Conservation (phyloP, 106 monocot genomes). For the Xerophyta viscosa region DNA sequence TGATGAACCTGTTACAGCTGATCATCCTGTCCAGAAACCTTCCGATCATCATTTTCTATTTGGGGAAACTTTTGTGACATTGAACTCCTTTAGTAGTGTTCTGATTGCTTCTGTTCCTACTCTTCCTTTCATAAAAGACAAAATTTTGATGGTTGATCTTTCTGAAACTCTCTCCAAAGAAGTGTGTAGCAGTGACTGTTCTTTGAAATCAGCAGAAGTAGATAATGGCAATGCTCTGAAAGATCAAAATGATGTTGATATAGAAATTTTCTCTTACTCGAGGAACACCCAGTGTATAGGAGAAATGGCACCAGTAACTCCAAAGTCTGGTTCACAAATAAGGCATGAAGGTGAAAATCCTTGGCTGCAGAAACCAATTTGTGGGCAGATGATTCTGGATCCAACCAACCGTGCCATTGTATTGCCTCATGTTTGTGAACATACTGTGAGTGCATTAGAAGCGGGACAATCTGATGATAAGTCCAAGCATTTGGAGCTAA, state of each 20-base stretch:
- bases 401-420: slow-evolving; percentile 5
- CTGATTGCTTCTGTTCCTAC: slow-evolving; percentile 44
- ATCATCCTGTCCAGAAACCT: slow-evolving; percentile 9
- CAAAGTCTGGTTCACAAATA: slow-evolving; percentile 1
- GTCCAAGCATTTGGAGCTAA: slow-evolving; percentile 32
- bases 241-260: neutral
- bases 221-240: slow-evolving; percentile 5
- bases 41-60: slow-evolving; percentile 49
- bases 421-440: slow-evolving; percentile 8
- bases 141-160: slow-evolving; percentile 5
- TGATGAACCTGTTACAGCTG: slow-evolving; percentile 2
- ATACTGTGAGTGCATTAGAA: slow-evolving; percentile 3
- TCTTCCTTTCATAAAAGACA: slow-evolving; percentile 29
- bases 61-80: slow-evolving; percentile 41
- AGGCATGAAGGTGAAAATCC: neutral
- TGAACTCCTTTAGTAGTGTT: slow-evolving; percentile 49
- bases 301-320: neutral
- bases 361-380: slow-evolving; percentile 14
- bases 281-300: neutral
- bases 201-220: slow-evolving; percentile 1
- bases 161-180: no score
- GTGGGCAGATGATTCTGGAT: slow-evolving; percentile 1
- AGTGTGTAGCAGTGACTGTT: neutral
- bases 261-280: slow-evolving; percentile 3
- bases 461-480: slow-evolving; percentile 6